phyloP scores from a whole-genome alignment of 2,329 filamentous ascomycete genomes.

The Phyllosticta citribraziliensis region DNA sequence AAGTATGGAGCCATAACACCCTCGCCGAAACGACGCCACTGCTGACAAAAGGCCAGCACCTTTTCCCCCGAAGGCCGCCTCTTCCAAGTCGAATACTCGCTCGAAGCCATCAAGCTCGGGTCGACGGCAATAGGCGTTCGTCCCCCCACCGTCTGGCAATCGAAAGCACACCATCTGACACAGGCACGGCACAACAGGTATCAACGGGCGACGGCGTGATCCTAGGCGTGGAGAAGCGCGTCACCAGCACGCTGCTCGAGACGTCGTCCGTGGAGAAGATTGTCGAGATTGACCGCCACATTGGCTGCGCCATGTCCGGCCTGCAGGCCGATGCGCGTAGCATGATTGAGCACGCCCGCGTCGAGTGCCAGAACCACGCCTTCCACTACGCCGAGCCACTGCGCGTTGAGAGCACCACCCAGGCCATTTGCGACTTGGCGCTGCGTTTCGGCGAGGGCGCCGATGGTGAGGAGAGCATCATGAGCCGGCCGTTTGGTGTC shows the following conservation, averaged over 20 bases:
- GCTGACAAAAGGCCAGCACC: conserved; percentile 53
- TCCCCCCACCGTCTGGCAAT: conserved; percentile 8
- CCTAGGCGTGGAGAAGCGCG: conserved; percentile 96
- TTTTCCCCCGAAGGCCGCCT: conserved; percentile 99
- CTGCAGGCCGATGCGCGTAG: conserved; percentile 94
- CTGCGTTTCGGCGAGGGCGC: conserved; percentile 94
- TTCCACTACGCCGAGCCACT: conserved; percentile 98
- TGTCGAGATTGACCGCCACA: conserved; percentile 97
- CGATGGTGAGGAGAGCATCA: conserved; percentile 96
- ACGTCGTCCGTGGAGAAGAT: conserved; percentile 99
- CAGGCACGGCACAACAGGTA: conserved; percentile 41
- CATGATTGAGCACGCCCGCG: conserved; percentile 96
- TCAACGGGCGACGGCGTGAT: conserved; percentile 92
- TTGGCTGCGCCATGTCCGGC: conserved; percentile 97
- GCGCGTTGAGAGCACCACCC: conserved; percentile 93
- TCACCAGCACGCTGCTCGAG: conserved; percentile 93
- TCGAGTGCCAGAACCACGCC: conserved; percentile 92
- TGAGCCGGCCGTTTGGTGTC: conserved; percentile 95
- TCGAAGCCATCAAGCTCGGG: conserved; percentile 99
- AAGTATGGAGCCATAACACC: conserved; percentile 54
- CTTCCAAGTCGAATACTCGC: conserved; percentile 99
- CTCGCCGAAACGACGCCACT: conserved; percentile 10
- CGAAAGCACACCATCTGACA: conserved; percentile 1
- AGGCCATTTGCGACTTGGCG: conserved; percentile 96
- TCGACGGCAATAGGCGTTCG: conserved; percentile 89